These are phyloP conservation scores for Talaromyces wortmannii DNA, from an alignment of 495 filamentous ascomycete species.

Conservation along the genomic window DNA sequence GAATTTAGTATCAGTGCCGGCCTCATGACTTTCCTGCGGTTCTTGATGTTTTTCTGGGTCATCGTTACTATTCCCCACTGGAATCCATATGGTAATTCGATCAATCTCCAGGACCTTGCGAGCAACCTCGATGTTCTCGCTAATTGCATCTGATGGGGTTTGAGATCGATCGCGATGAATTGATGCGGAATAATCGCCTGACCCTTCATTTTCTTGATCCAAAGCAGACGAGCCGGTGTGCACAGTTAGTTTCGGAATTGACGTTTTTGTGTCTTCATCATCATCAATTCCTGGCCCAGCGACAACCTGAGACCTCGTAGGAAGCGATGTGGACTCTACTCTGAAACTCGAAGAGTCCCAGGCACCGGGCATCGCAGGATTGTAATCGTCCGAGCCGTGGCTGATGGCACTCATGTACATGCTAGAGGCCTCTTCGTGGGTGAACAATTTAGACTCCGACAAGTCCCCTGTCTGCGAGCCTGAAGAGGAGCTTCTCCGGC, in stretches of 20 bases:
- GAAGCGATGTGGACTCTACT: neutral
- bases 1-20: neutral
- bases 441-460: conserved; percentile 72
- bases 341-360: conserved; percentile 43
- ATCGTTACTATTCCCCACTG: conserved; percentile 10
- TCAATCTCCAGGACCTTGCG: conserved; percentile 29
- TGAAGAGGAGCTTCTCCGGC: neutral
- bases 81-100: conserved; percentile 27
- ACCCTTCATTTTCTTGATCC: neutral
- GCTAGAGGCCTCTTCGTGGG: conserved; percentile 87
- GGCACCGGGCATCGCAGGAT: conserved; percentile 49
- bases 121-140: conserved; percentile 14
- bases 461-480: conserved; percentile 41
- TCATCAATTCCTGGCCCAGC: neutral
- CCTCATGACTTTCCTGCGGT: neutral
- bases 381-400: conserved; percentile 26
- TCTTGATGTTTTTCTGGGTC: neutral
- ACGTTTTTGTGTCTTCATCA: neutral
- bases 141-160: neutral
- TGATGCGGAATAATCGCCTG: neutral
- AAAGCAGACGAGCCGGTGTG: neutral
- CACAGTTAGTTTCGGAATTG: neutral
- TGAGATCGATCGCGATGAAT: neutral
- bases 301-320: neutral
- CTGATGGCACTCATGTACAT: conserved; percentile 86